phyloP scores from a whole-genome alignment of 78 protist genomes.

The Cavenderia fasciculata region DNA sequence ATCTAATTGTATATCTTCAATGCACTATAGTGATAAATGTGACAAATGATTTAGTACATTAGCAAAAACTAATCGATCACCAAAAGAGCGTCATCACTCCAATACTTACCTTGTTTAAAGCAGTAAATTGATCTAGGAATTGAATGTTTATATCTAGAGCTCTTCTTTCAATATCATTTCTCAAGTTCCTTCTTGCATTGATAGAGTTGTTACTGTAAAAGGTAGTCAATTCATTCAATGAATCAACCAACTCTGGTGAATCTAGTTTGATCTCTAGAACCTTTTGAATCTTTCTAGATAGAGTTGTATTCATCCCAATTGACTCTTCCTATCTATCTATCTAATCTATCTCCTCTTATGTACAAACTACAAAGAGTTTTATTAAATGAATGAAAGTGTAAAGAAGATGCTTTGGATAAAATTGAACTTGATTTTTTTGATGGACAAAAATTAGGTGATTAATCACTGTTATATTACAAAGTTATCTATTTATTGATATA shows the following conservation, averaged over 20 bases:
- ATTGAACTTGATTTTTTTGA: too few relatives aligned
- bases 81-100: not conserved
- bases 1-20: conserved; percentile 47
- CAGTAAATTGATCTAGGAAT: conserved; percentile 47
- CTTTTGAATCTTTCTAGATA: conserved; percentile 73
- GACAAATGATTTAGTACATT: not conserved
- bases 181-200: conserved; percentile 65
- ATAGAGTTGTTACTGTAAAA: conserved; percentile 52
- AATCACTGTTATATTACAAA: too few relatives aligned
- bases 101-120: conserved; percentile 35
- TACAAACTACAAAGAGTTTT: too few relatives aligned
- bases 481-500: too few relatives aligned
- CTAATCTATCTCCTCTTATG: too few relatives aligned
- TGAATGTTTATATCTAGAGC: conserved; percentile 48
- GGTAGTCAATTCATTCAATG: conserved; percentile 49
- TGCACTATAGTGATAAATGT: not conserved
- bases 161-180: conserved; percentile 77
- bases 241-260: conserved; percentile 24
- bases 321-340: too few relatives aligned
- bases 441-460: too few relatives aligned
- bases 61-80: not conserved
- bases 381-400: too few relatives aligned
- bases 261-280: conserved; percentile 71
- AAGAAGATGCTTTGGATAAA: too few relatives aligned
- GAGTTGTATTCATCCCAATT: conserved; percentile 44